Evolutionary conservation across 2,329 filamentous ascomycete genomes (phyloP), one percentile per base, ranked within the genome.

Genomic region (Colletotrichum sp.): DNA sequence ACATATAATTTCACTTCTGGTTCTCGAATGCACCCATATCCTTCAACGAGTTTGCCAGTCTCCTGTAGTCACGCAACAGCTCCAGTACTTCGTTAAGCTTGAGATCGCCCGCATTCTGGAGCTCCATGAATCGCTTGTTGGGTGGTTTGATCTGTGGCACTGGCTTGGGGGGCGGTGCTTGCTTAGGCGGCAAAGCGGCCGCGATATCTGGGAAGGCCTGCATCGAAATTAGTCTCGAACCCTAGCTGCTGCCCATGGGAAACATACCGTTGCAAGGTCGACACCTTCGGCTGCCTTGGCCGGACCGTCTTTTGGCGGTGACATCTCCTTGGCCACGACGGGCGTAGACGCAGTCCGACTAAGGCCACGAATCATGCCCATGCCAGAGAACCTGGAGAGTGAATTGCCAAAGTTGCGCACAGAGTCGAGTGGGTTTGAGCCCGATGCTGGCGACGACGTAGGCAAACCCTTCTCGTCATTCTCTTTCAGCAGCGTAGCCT

Each of bases 341-440:
- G 87, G 81, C 32, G 88, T 87, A 10, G 87, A 84, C 24, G 87
- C 84, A 26, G 87, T 84, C 68, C 93, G 88, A 2, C 95, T 94
- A 80, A 98, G 96, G 1, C 93, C 93, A 72, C 94, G 92, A 79
- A 98, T 93, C 81, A 93, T 90, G 72, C 91, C 90, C 82, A 97
- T 95, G 39, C 92, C 87, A 2, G 94, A 92, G 68, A 98, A 91
- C 68, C 95, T 92, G 80, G 98, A 98, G 39, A 98, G 87, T 1
- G 93, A 93, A 82, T 91, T 97, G 49, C 95, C 93, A 76, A 98
- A 89, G 82, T 91, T 96, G 71, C 95, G 92, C 87, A 98, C 93
- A 15, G 95, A 95, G 78, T 98, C 95, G 3, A 98, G 91, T 15
- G 77, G 77, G n/a, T 78, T 78, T 7, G 67, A 49, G 7, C 44